Base-by-base conservation (phyloP, 768 basidiomycete genomes). In the Termitomyces sp. region DNA sequence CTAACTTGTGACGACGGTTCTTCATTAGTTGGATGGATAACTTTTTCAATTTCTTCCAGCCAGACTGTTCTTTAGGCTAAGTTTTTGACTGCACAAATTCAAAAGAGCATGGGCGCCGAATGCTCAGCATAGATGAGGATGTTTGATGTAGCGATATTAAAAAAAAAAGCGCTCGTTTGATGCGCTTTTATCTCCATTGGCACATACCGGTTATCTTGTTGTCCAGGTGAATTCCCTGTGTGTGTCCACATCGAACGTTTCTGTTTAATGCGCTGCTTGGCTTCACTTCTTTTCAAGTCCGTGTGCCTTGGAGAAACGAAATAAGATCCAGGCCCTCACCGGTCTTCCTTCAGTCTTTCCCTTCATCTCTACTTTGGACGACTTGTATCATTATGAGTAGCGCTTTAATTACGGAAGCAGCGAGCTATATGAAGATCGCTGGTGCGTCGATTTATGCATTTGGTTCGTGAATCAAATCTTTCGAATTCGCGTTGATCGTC, bases 371-470 rank as follows among this genome's bases (percentile, higher is more conserved):
- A 9, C n/a, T 43, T 53, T 32, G 41, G 42, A 32, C 27, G 20
- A 50, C 49, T 32, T 22, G 41, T 26, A 34, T 47, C 31, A 56
- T 37, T 20, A 59, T 56, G 58, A 46, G 37, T 44, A 47, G 34
- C 18, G 41, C 51, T 31, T 55, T 39, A n/a, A 39, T 57, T 9
- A 54, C 57, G 4, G 24, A 37, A 32, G 59, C 51, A 26, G 64
- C 59, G 13, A 64, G 59, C 31, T 64, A 64, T n/a, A 29, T 64
- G 61, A 64, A 64, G 46, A 61, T 64, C 36, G 64, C 61, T 36
- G 55, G 58, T 10, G 64, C 58, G 20, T 64, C 64, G 27, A 64
- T 64, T 36, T 64, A 54, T 50, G 59, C 44, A n/a, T 64, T 64
- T 29, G 64, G 64, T 64, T 16, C 29, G 64, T 42, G 46, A 2